These are phyloP conservation scores for Agaricus sinodeliciosus DNA, from an alignment of 768 basidiomycete species.

Conservation along the genomic window DNA sequence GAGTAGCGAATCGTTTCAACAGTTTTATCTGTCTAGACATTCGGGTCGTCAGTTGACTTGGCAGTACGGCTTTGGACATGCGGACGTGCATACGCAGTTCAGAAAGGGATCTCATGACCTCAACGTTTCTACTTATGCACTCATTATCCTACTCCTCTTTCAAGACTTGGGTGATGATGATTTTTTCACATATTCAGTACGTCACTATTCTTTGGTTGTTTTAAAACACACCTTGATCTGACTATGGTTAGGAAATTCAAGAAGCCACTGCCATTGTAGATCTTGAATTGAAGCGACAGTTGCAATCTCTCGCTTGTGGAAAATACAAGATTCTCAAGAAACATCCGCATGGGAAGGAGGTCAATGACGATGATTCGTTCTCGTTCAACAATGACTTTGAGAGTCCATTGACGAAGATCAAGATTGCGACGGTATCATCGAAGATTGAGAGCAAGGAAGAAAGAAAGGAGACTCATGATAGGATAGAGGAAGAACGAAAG, in stretches of 20 bases:
- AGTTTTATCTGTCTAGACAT: constrained; percentile 85
- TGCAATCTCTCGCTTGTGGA: constrained; percentile 94
- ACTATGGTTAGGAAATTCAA: constrained; percentile 69
- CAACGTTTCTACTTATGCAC: constrained; percentile 85
- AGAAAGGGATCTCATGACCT: constrained; percentile 78
- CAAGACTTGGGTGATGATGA: constrained; percentile 64
- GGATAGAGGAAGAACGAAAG: constrained; percentile 86
- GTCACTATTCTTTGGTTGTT: too few relatives aligned
- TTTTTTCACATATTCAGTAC: constrained; percentile 74
- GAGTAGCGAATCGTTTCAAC: constrained; percentile 73
- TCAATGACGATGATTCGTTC: constrained; percentile 71
- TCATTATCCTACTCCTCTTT: constrained; percentile 86
- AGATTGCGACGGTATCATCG: constrained; percentile 84
- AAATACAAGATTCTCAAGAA: constrained; percentile 92
- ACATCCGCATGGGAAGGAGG: constrained; percentile 81
- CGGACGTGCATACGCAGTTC: constrained; percentile 82
- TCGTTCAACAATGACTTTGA: constrained; percentile 84
- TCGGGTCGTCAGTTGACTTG: constrained; percentile 87
- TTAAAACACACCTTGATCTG: neutral
- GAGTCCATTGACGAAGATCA: constrained; percentile 81
- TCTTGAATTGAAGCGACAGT: constrained; percentile 77
- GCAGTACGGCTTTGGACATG: constrained; percentile 87
- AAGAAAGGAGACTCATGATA: constrained; percentile 82
- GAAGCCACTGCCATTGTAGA: constrained; percentile 69
- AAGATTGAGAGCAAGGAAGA: constrained; percentile 86